phyloP scores from a whole-genome alignment of 2,329 filamentous ascomycete genomes.

The Aspergillus pseudonomiae region DNA sequence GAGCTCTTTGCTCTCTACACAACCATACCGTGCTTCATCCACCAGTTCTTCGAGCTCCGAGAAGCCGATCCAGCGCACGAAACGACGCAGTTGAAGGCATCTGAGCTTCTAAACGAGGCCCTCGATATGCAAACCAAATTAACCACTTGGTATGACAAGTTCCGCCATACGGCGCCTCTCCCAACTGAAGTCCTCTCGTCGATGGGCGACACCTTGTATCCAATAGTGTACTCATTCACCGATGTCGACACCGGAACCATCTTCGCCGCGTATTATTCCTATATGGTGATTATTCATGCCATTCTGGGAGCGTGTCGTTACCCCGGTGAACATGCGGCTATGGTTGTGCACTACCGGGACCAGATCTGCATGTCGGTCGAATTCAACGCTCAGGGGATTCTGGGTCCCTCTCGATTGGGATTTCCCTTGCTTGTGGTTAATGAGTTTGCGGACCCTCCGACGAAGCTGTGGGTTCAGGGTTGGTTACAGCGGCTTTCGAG shows the following conservation, averaged over 20 bases:
- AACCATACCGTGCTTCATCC: constrained; percentile 29
- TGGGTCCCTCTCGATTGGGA: constrained; percentile 32
- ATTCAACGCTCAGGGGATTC: constrained; percentile 25
- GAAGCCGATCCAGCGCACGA: constrained; percentile 18
- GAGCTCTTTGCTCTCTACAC: constrained; percentile 32
- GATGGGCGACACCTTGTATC: constrained; percentile 23
- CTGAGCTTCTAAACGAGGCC: constrained; percentile 18
- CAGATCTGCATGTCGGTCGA: constrained; percentile 37
- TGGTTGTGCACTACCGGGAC: constrained; percentile 29
- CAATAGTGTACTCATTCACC: constrained; percentile 25
- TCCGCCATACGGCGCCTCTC: constrained; percentile 18
- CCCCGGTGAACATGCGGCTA: constrained; percentile 26
- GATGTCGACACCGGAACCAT: constrained; percentile 27
- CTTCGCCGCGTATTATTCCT: constrained; percentile 31
- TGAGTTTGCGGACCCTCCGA: constrained; percentile 28
- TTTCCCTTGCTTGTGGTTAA: constrained; percentile 31
- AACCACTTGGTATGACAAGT: constrained; percentile 26
- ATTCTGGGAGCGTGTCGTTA: constrained; percentile 24
- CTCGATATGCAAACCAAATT: constrained; percentile 27
- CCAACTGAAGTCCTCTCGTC: constrained; percentile 25
- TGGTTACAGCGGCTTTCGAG: constrained; percentile 28
- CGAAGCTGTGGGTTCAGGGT: constrained; percentile 28
- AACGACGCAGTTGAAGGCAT: constrained; percentile 16
- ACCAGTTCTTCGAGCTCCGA: constrained; percentile 28
- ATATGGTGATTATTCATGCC: constrained; percentile 32